Percentiles rank a stretch among this genome's conserved stretches.
Conservation (phyloP, 106 monocot species). For the Narthecium ossifragum region DNA sequence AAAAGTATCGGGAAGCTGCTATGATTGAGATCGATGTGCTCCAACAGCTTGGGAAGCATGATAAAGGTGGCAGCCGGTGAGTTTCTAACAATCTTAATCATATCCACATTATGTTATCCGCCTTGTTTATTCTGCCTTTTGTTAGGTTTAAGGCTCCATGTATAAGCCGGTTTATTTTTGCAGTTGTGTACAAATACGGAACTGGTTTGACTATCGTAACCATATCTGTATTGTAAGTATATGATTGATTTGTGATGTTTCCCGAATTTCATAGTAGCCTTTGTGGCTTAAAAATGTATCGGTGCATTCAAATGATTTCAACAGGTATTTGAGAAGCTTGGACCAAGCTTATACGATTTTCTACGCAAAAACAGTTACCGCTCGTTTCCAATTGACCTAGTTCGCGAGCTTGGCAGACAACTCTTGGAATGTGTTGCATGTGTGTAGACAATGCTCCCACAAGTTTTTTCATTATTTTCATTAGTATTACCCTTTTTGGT, state of each 20-base stretch:
- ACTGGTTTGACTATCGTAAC: slow-evolving; percentile 99
- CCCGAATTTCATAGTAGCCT: slow-evolving; percentile 18
- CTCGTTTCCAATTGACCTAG: slow-evolving; percentile 90
- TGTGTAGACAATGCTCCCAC: slow-evolving; percentile 54
- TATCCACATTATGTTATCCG: not conserved
- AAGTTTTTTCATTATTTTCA: slow-evolving; percentile 6
- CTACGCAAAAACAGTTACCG: slow-evolving; percentile 92
- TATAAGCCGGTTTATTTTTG: slow-evolving; percentile 57
- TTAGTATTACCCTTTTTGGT: too few relatives aligned
- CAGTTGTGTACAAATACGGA: slow-evolving; percentile 99
- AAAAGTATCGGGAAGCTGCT: slow-evolving; percentile 90
- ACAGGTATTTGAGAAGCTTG: slow-evolving; percentile 99
- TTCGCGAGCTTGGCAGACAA: slow-evolving; percentile 92
- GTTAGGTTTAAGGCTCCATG: slow-evolving; percentile 20
- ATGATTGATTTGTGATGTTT: slow-evolving; percentile 44
- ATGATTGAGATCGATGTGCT: slow-evolving; percentile 94
- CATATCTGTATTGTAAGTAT: slow-evolving; percentile 99
- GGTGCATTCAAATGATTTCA: slow-evolving; percentile 62
- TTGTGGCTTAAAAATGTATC: slow-evolving; percentile 36
- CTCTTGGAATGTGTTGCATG: slow-evolving; percentile 96
- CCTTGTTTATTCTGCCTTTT: slow-evolving; percentile 8
- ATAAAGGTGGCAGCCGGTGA: slow-evolving; percentile 42
- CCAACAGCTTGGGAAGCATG: slow-evolving; percentile 60
- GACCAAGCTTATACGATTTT: slow-evolving; percentile 98
- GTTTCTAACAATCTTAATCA: slow-evolving; percentile 3